Conservation (phyloP, 2,329 filamentous ascomycete genomes). For the Arthrocladium fulminans region DNA sequence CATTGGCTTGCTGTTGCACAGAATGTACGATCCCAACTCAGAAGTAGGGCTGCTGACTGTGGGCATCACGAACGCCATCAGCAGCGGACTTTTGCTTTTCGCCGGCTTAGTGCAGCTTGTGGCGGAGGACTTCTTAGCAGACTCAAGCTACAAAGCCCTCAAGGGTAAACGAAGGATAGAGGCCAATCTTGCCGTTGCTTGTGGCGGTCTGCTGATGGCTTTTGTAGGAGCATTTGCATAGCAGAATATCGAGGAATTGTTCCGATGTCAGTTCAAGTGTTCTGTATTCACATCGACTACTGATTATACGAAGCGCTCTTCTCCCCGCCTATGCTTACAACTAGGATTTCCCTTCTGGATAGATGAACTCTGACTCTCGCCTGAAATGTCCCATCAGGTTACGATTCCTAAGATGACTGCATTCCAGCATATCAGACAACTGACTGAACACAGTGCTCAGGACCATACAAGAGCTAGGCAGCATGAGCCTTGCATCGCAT, state of each 20-base stretch:
- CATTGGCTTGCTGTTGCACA: constrained; percentile 68
- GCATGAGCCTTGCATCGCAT: no score
- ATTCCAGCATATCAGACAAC: no score
- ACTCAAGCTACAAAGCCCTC: constrained; percentile 53
- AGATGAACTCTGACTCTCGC: no score
- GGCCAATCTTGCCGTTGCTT: constrained; percentile 53
- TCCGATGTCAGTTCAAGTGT: no score
- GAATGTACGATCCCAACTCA: constrained; percentile 69
- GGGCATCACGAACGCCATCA: constrained; percentile 80
- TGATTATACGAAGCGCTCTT: no score
- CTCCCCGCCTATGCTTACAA: no score
- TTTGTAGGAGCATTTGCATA: constrained; percentile 58
- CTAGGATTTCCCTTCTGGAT: no score
- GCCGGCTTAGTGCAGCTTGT: constrained; percentile 76
- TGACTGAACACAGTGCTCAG: no score
- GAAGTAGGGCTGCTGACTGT: constrained; percentile 70
- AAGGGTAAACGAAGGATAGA: constrained; percentile 50
- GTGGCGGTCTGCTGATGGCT: constrained; percentile 55
- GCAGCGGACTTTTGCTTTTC: constrained; percentile 69
- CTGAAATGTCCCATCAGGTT: no score
- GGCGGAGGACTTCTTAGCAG: constrained; percentile 70
- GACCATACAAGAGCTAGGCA: no score
- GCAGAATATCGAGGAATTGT: background rate
- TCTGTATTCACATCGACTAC: no score
- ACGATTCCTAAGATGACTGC: no score